Conservation (phyloP, 371 early-diverging fungal species). For the Amoeboaphelidium occidentale region DNA sequence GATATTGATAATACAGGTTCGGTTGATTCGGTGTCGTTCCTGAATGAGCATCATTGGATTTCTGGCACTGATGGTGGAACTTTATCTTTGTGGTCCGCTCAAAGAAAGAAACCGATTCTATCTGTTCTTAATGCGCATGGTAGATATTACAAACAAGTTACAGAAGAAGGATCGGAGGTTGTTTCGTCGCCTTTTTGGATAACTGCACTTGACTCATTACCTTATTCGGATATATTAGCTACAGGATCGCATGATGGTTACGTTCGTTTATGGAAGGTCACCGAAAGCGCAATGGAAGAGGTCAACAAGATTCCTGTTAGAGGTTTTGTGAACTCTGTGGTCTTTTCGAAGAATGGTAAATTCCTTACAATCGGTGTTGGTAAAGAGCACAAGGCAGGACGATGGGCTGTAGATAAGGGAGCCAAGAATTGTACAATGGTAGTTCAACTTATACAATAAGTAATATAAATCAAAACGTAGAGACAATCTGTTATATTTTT, state of each 20-base stretch:
- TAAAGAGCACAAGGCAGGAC: constrained; percentile 66
- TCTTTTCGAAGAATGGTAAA: constrained; percentile 19
- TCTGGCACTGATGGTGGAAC: constrained; percentile 70
- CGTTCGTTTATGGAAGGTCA: constrained; percentile 62
- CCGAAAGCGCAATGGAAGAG: constrained; percentile 26
- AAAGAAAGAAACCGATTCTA: constrained; percentile 69
- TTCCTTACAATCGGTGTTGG: constrained; percentile 50
- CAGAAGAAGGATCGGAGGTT: constrained; percentile 13
- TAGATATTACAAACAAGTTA: not conserved
- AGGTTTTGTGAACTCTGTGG: not conserved
- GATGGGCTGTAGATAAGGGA: constrained; percentile 38
- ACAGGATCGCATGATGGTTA: constrained; percentile 77
- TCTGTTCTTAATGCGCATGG: constrained; percentile 56
- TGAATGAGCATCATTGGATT: constrained; percentile 71
- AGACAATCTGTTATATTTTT: not conserved
- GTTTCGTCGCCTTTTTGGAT: constrained; percentile 41
- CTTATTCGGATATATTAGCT: constrained; percentile 65
- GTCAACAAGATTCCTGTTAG: constrained; percentile 16
- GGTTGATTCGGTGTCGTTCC: constrained; percentile 58
- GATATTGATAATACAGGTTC: constrained; percentile 28
- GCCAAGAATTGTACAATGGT: constrained; percentile 36
- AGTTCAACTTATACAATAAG: constrained; percentile 14
- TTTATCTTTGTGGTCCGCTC: constrained; percentile 68
- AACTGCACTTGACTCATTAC: constrained; percentile 48
- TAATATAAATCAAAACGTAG: not conserved